A percentile compares a stretch with the other conserved stretches of the same genome.
phyloP scores from a whole-genome alignment of 2,329 filamentous ascomycete species.

The Fusarium sp. region DNA sequence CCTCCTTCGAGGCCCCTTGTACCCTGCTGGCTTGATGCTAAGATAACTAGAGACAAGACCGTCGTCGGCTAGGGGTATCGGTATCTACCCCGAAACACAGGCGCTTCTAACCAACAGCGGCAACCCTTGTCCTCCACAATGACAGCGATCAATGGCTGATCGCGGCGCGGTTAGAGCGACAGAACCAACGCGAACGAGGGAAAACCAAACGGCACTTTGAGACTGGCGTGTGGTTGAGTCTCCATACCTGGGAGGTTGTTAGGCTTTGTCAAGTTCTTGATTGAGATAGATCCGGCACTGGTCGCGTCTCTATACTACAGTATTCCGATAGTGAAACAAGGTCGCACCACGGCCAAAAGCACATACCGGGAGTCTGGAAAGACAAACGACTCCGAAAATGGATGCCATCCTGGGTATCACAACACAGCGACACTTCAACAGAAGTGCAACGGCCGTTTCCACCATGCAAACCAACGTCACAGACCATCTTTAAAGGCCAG shows the following conservation, averaged over 20 bases:
- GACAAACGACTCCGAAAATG: slow-evolving; percentile 28
- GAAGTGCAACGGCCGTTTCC: slow-evolving; percentile 8
- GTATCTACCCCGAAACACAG: slow-evolving; percentile 43
- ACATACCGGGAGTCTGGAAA: slow-evolving; percentile 38
- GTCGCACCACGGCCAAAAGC: slow-evolving; percentile 23
- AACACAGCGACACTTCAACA: slow-evolving; percentile 13
- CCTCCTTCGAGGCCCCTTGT: slow-evolving; percentile 27
- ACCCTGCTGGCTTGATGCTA: slow-evolving; percentile 42
- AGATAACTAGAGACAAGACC: slow-evolving; percentile 36
- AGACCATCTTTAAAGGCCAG: slow-evolving; percentile 24
- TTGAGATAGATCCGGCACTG: slow-evolving; percentile 1
- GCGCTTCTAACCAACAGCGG: slow-evolving; percentile 35
- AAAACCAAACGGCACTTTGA: slow-evolving; percentile 21
- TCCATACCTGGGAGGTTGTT: slow-evolving; percentile 8
- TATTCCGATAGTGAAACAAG: slow-evolving; percentile 9
- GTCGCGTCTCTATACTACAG: not conserved
- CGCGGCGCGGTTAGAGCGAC: slow-evolving; percentile 31
- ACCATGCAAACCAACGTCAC: slow-evolving; percentile 32
- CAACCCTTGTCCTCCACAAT: slow-evolving; percentile 35
- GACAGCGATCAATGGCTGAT: slow-evolving; percentile 33
- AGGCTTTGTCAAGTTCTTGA: not conserved
- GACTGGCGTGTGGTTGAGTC: slow-evolving; percentile 19
- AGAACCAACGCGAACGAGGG: slow-evolving; percentile 29
- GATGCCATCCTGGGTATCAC: slow-evolving; percentile 23
- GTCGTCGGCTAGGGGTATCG: slow-evolving; percentile 42